Evolutionary conservation across 371 early-diverging fungal genomes (phyloP).

Genomic region (Blakeslea trispora): DNA sequence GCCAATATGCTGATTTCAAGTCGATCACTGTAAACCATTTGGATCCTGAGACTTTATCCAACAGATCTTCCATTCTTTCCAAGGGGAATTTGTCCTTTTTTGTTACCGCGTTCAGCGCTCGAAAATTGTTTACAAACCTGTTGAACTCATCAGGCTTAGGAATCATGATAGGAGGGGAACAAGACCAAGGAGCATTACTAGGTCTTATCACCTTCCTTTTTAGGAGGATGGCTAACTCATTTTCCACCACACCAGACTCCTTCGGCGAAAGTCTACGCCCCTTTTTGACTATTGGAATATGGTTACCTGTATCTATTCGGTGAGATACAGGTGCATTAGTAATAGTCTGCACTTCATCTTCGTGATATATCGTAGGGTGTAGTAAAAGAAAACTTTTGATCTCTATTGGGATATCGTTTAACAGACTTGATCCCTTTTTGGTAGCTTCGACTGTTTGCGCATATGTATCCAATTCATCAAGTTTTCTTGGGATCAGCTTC

Average conservation of each 20-base stretch:
- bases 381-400: background rate
- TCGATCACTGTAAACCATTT: conserved; percentile 43
- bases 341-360: background rate
- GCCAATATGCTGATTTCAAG: conserved; percentile 43
- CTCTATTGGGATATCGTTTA: too few species aligned
- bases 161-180: background rate
- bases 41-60: conserved; percentile 24
- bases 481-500: background rate
- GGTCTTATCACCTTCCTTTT: background rate
- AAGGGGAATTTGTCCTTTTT: conserved; percentile 32
- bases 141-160: background rate
- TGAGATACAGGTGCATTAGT: background rate
- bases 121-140: conserved; percentile 45
- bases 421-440: too few species aligned
- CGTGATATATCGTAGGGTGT: background rate
- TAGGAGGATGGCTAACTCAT: background rate
- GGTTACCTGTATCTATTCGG: background rate
- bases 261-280: background rate
- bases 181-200: background rate
- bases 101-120: conserved; percentile 37
- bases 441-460: too few species aligned
- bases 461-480: too few species aligned
- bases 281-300: background rate
- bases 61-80: conserved; percentile 33
- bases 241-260: background rate